These are phyloP conservation scores for Bjerkandera adusta DNA, from an alignment of 1,284 basidiomycete genomes.

Conservation along the genomic window DNA sequence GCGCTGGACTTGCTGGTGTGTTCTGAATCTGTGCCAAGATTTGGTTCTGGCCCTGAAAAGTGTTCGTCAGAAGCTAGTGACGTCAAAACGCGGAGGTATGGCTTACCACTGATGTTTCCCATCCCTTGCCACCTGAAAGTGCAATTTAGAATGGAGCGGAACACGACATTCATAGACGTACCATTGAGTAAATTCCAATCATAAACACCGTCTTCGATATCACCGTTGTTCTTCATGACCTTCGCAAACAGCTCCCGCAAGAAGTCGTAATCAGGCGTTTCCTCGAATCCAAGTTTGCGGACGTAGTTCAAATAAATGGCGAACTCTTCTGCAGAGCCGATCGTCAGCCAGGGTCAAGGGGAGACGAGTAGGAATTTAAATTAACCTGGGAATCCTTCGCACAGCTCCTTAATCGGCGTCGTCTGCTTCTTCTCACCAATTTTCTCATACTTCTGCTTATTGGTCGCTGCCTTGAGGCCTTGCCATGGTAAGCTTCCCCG, in stretches of 20 bases:
- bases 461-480: constrained; percentile 93
- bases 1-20: constrained; percentile 37
- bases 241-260: constrained; percentile 90
- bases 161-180: constrained; percentile 22
- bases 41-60: constrained; percentile 51
- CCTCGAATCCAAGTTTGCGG: constrained; percentile 87
- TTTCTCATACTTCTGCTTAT: constrained; percentile 99
- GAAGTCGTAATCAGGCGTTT: constrained; percentile 96
- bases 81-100: constrained; percentile 13
- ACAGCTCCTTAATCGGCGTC: constrained; percentile 92
- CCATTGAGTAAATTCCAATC: constrained; percentile 90
- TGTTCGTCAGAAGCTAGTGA: constrained; percentile 6
- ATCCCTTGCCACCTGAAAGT: constrained; percentile 80
- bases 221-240: constrained; percentile 85
- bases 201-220: constrained; percentile 86
- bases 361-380: too few relatives aligned
- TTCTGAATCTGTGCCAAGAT: constrained; percentile 62
- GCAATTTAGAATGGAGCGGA: constrained; percentile 15
- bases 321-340: constrained; percentile 66
- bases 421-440: constrained; percentile 99
- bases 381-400: constrained; percentile 88
- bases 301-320: constrained; percentile 88
- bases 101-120: constrained; percentile 82
- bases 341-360: constrained; percentile 10
- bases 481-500: constrained; percentile 95